These are phyloP conservation scores for Nannochloropsis granulata DNA, from an alignment of 108 stramenopile genomes.

Conservation along the genomic window DNA sequence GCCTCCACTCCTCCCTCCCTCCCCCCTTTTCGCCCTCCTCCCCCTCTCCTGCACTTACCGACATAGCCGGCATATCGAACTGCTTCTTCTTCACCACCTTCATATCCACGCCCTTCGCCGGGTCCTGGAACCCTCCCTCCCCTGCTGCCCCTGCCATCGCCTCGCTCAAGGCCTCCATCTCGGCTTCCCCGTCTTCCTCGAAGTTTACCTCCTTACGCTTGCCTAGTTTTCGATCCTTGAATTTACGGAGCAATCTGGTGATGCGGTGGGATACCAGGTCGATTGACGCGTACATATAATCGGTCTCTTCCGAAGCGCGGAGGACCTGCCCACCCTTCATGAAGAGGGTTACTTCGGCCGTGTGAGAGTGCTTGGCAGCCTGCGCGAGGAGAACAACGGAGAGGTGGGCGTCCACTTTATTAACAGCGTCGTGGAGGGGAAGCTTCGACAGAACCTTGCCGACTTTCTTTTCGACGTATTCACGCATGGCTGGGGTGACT, in stretches of 20 bases:
- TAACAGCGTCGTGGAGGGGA: background rate
- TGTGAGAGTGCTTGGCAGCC: constrained; percentile 16
- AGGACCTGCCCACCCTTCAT: constrained; percentile 21
- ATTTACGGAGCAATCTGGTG: constrained; percentile 27
- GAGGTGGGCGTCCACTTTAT: constrained; percentile 21
- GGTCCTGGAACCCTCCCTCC: constrained; percentile 5
- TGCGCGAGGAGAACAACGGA: background rate
- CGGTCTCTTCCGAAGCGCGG: constrained; percentile 26
- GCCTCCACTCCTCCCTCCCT: background rate
- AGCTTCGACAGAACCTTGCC: constrained; percentile 8
- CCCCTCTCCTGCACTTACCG: background rate
- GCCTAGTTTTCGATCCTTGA: constrained; percentile 22
- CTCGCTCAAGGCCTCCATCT: background rate
- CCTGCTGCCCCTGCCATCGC: background rate
- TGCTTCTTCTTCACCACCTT: constrained; percentile 26
- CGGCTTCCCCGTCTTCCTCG: background rate
- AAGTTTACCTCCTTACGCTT: background rate
- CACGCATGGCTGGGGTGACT: constrained; percentile 12
- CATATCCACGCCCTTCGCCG: constrained; percentile 5
- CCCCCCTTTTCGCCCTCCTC: background rate
- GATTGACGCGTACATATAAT: constrained; percentile 34
- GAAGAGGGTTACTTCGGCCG: constrained; percentile 29
- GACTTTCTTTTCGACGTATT: constrained; percentile 26
- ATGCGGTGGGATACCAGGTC: constrained; percentile 37
- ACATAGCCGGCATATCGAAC: constrained; percentile 33